These are phyloP conservation scores for Purpureocillium takamizusanense DNA, from an alignment of 2,329 filamentous ascomycete genomes.

Conservation along the genomic window DNA sequence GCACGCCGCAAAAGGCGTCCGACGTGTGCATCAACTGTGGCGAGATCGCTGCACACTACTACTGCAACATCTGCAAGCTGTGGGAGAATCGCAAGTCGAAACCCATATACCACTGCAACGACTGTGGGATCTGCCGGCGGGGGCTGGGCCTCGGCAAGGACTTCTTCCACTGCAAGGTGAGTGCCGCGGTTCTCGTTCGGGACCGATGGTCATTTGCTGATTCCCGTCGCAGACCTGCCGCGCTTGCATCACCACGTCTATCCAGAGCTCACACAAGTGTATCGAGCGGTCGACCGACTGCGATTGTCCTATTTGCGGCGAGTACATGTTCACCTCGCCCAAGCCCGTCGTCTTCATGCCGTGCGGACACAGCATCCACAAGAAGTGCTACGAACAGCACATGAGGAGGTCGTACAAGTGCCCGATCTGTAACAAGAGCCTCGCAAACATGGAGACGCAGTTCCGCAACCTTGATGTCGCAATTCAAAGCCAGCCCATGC, in stretches of 20 bases:
- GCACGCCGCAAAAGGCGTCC: slow-evolving; percentile 70
- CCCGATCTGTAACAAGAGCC: slow-evolving; percentile 90
- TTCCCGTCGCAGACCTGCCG: slow-evolving; percentile 60
- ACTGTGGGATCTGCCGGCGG: slow-evolving; percentile 90
- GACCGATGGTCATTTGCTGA: slow-evolving; percentile 5
- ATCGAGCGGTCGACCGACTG: slow-evolving; percentile 92
- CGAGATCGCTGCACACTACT: slow-evolving; percentile 75
- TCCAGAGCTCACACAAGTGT: slow-evolving; percentile 79
- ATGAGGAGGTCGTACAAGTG: slow-evolving; percentile 91
- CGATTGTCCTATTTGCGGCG: slow-evolving; percentile 92
- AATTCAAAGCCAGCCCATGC: slow-evolving; percentile 88
- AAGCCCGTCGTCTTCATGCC: slow-evolving; percentile 86
- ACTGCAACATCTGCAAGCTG: slow-evolving; percentile 88
- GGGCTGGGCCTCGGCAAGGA: slow-evolving; percentile 91
- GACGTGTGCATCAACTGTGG: slow-evolving; percentile 73
- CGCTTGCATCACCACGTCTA: slow-evolving; percentile 86
- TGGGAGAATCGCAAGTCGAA: slow-evolving; percentile 93
- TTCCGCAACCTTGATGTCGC: slow-evolving; percentile 86
- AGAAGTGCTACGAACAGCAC: slow-evolving; percentile 78
- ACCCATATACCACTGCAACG: slow-evolving; percentile 90
- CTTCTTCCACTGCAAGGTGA: slow-evolving; percentile 95
- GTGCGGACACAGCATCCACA: slow-evolving; percentile 93
- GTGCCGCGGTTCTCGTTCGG: slow-evolving; percentile 6
- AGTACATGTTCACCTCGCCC: slow-evolving; percentile 91
- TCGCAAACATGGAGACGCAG: slow-evolving; percentile 94